Conservation (phyloP, 2,329 filamentous ascomycete genomes). For the Stagonosporopsis vannaccii region DNA sequence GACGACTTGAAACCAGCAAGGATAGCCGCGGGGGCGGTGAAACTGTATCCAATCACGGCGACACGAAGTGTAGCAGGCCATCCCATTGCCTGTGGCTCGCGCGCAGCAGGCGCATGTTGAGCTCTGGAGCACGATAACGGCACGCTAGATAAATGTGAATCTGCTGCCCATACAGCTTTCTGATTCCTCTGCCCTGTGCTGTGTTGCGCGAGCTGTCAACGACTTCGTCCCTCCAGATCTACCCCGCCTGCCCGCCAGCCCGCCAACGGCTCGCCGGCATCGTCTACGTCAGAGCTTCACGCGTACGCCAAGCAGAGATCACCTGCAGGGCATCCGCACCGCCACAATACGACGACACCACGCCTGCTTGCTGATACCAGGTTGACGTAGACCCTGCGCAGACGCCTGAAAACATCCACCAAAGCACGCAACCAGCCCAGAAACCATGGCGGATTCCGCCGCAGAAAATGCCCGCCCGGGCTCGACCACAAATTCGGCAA, state of each 20-base stretch:
- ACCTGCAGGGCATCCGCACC: constrained; percentile 22
- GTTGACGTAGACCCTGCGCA: constrained; percentile 5
- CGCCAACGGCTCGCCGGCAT: constrained; percentile 26
- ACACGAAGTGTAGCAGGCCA: constrained; percentile 35
- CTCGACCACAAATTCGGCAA: constrained; percentile 34
- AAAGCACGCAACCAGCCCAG: constrained; percentile 12
- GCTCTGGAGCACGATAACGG: constrained; percentile 26
- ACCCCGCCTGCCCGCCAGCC: constrained; percentile 19
- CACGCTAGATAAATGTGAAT: constrained; percentile 27
- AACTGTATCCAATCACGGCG: constrained; percentile 35
- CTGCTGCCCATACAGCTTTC: constrained; percentile 14
- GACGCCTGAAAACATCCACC: background rate
- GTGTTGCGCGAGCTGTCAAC: constrained; percentile 9
- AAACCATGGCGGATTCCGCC: constrained; percentile 43
- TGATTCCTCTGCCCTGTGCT: background rate
- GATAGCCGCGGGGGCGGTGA: constrained; percentile 29
- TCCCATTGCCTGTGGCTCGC: constrained; percentile 31
- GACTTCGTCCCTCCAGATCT: constrained; percentile 10
- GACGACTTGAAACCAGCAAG: constrained; percentile 21
- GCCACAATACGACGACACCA: constrained; percentile 25
- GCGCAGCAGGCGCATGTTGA: constrained; percentile 31
- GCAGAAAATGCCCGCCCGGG: constrained; percentile 36
- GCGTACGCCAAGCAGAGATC: constrained; percentile 12
- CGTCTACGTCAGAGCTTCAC: constrained; percentile 38
- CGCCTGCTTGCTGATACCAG: constrained; percentile 7